Percentiles rank a stretch among this genome's conserved stretches.
phyloP scores from a whole-genome alignment of 208 protist genomes.

The Naegleria fowleri region DNA sequence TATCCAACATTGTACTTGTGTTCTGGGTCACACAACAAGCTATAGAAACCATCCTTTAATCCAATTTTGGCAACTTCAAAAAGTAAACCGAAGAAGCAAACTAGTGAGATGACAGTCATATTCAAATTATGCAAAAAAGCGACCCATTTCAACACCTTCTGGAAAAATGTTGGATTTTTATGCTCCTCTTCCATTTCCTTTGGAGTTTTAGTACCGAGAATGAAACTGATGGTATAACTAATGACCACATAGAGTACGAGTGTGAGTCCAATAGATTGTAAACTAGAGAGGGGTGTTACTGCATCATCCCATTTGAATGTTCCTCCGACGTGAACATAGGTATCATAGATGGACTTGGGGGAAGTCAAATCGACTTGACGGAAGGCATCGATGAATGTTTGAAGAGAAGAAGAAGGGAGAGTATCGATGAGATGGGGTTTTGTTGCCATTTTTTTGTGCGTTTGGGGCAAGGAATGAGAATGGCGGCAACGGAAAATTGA shows the following conservation, averaged over 20 bases:
- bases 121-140: not conserved
- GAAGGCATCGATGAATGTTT: not conserved
- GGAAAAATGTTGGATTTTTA: not conserved
- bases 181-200: not conserved
- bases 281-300: not conserved
- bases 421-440: not conserved
- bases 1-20: conserved; percentile 12
- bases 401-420: not conserved
- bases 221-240: not conserved
- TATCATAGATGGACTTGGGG: not conserved
- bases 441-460: not conserved
- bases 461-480: not conserved
- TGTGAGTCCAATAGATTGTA: not conserved
- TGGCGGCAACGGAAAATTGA: not conserved
- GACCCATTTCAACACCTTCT: not conserved
- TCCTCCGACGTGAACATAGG: not conserved
- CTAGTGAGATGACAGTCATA: conserved; percentile 9
- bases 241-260: not conserved
- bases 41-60: not conserved
- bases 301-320: not conserved
- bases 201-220: not conserved
- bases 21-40: not conserved
- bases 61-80: not conserved
- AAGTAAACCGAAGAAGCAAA: not conserved
- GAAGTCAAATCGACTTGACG: not conserved